Evolutionary conservation across 805 yeast species (phyloP).

Genomic region (Jamesozyma piceae): DNA sequence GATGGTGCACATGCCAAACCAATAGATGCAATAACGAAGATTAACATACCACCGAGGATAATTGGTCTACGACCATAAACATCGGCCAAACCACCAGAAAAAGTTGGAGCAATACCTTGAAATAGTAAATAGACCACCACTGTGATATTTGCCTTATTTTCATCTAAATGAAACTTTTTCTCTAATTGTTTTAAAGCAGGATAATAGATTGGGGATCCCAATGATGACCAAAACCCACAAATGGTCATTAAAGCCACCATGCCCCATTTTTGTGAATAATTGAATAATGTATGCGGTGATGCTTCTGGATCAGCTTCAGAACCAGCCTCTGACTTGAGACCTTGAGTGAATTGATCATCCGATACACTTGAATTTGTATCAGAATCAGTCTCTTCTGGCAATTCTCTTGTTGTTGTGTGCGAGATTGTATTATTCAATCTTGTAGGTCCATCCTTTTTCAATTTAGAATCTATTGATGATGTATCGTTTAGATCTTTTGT

Average conservation of each 20-base stretch:
- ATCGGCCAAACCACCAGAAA: slow-evolving; percentile 62
- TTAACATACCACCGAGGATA: slow-evolving; percentile 43
- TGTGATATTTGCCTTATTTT: slow-evolving; percentile 52
- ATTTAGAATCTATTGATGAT: not conserved
- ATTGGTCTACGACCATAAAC: slow-evolving; percentile 62
- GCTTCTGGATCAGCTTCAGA: slow-evolving; percentile 2
- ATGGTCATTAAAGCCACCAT: slow-evolving; percentile 26
- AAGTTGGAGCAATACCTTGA: slow-evolving; percentile 67
- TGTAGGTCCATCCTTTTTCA: not conserved
- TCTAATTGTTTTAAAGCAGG: slow-evolving; percentile 63
- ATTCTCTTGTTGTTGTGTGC: slow-evolving; percentile 16
- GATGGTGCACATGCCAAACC: slow-evolving; percentile 54
- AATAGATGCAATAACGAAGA: slow-evolving; percentile 51
- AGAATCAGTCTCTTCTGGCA: slow-evolving; percentile 5
- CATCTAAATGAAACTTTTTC: slow-evolving; percentile 42
- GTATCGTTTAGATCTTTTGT: not conserved
- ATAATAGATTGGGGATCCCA: slow-evolving; percentile 71
- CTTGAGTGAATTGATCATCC: not conserved
- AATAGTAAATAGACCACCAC: slow-evolving; percentile 65
- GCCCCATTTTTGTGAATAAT: slow-evolving; percentile 22
- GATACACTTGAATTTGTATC: slow-evolving; percentile 4
- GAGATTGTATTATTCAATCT: slow-evolving; percentile 14
- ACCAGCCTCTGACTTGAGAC: too few relatives aligned
- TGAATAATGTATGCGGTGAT: slow-evolving; percentile 22
- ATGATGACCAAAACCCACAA: slow-evolving; percentile 54